These are phyloP conservation scores for Cetraspora pellucida DNA, from an alignment of 192 early-diverging fungal genomes.

Conservation along the genomic window DNA sequence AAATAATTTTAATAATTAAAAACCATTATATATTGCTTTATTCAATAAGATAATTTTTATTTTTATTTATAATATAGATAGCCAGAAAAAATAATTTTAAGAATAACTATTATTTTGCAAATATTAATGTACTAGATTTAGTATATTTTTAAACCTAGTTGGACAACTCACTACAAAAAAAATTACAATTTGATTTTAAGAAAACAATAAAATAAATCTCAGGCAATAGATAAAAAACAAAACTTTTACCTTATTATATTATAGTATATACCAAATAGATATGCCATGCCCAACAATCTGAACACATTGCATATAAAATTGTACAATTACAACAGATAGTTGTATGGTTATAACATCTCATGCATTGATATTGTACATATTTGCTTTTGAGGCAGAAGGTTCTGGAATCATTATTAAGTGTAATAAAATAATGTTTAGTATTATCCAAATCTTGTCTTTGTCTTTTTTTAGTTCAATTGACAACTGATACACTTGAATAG, in stretches of 20 bases:
- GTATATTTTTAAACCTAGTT: background rate
- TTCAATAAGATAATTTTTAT: background rate
- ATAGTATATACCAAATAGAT: background rate
- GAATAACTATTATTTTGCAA: background rate
- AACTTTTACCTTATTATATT: background rate
- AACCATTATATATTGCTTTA: no score
- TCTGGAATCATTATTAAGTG: background rate
- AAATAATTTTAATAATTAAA: no score
- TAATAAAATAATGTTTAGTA: background rate
- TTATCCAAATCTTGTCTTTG: constrained; percentile 7
- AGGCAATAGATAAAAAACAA: constrained; percentile 17
- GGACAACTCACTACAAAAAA: background rate
- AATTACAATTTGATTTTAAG: background rate
- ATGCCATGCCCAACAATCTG: background rate
- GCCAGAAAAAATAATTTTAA: background rate
- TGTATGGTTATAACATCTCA: constrained; percentile 5
- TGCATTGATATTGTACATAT: background rate
- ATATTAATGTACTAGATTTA: constrained; percentile 7
- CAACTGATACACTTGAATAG: background rate
- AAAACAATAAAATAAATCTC: constrained; percentile 1
- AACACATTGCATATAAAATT: background rate
- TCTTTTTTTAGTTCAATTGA: constrained; percentile 17
- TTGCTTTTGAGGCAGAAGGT: background rate
- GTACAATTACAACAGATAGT: background rate
- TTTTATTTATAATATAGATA: constrained; percentile 8